These are phyloP conservation scores for Anthracocystis walkeri DNA, from an alignment of 1,284 basidiomycete species.

Conservation along the genomic window DNA sequence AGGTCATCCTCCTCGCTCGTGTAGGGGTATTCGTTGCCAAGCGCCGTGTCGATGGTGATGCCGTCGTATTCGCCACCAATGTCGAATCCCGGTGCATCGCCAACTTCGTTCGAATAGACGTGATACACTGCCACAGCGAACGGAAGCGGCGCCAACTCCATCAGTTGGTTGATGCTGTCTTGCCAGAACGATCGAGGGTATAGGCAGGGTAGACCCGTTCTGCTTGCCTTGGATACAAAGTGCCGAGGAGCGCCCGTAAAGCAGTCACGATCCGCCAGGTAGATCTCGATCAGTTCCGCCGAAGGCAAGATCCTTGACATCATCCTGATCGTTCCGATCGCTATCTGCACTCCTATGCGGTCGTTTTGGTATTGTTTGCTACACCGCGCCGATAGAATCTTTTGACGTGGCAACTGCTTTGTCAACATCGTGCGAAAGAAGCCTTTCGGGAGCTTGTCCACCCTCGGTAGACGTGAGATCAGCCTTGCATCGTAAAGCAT, in stretches of 20 bases:
- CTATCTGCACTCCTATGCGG: conserved; percentile 22
- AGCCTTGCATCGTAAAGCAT: conserved; percentile 37
- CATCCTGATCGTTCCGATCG: conserved; percentile 18
- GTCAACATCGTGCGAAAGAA: conserved; percentile 32
- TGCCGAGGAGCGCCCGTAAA: conserved; percentile 32
- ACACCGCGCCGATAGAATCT: conserved; percentile 26
- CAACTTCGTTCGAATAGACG: conserved; percentile 33
- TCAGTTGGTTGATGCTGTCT: conserved; percentile 9
- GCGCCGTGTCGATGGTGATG: conserved; percentile 10
- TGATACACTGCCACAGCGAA: conserved; percentile 44
- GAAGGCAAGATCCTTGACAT: conserved; percentile 20
- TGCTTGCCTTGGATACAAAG: conserved; percentile 38
- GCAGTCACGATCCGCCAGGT: conserved; percentile 35
- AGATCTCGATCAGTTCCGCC: conserved; percentile 33
- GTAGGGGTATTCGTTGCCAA: conserved; percentile 31
- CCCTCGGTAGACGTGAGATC: conserved; percentile 28
- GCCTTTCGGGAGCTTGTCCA: conserved; percentile 29
- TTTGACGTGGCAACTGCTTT: conserved; percentile 25
- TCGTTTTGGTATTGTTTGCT: conserved; percentile 50
- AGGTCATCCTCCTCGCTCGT: conserved; percentile 31
- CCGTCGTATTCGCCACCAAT: conserved; percentile 38
- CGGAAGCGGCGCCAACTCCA: conserved; percentile 23
- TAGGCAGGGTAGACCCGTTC: conserved; percentile 38
- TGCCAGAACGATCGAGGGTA: conserved; percentile 46
- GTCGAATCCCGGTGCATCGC: conserved; percentile 40